Evolutionary conservation across 495 filamentous ascomycete species (phyloP), one percentile per base, ranked within the genome.

Genomic region (Opeltia flavorubescens): DNA sequence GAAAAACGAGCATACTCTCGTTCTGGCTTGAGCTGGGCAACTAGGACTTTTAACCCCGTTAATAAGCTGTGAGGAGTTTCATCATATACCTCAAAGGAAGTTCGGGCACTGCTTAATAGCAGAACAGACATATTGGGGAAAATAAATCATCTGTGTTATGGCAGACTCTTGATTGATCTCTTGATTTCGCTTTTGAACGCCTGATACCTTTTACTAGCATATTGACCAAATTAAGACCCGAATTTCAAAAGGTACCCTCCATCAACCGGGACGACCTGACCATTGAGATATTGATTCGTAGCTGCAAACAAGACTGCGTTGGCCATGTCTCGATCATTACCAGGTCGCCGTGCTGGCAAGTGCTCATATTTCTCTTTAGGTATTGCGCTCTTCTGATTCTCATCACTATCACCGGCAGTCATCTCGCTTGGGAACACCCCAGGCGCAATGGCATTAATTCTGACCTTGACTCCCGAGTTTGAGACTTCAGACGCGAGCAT

Each of bases 281-380:
- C 83, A 56, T 83, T 84, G 13, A 86, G 52, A 44, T 86, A 86
- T 65, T 83, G 78, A 49, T 84, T 85, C 4, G 67, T 70, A 8
- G 65, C 74, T 8, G 73, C 58, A 51, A 78, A 81, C 17, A 87
- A 58, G 13, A 84, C 66, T 4, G 79, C 67, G 57, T 70, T 70
- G 0, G 77, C 82, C 81, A 87, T 88, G 55, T 87, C 84, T 28
- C 77, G 65, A 57, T 87, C 84, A 29, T 75, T 76, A 0, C 83
- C 83, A 0, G 81, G 79, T 7, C 84, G 59, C 1, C 59, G 53
- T 0, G 74, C 71, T 0, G 81, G 80, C 3, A 84, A 65, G 18
- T 62, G 58, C 51, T 68, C 62, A 46, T 74, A 81, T 61, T 82
- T 77, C 48, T 81, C 74, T 45, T 69, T 68, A 0, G 72, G 66